Evolutionary conservation across 2,329 filamentous ascomycete species (phyloP).

Genomic region (Scedosporium boydii): DNA sequence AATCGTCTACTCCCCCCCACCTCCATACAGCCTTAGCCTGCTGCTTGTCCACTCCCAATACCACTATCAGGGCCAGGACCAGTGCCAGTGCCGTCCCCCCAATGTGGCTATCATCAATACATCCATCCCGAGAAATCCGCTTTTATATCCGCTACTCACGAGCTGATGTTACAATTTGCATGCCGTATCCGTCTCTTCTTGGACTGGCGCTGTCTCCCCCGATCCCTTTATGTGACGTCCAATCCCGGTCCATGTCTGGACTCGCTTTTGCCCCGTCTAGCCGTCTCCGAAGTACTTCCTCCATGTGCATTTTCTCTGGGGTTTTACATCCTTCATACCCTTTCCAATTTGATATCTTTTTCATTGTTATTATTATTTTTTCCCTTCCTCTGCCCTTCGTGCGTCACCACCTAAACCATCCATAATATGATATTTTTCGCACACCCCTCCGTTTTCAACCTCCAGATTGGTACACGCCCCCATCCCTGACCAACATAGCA

Average conservation of each 20-base stretch:
- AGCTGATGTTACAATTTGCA: too few species aligned
- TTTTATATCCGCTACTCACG: neutral
- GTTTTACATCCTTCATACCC: neutral
- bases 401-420: too few species aligned
- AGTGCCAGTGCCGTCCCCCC: neutral
- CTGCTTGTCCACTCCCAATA: neutral
- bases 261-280: neutral
- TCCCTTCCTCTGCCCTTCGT: neutral
- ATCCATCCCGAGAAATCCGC: neutral
- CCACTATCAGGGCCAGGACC: too few species aligned
- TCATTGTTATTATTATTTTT: neutral
- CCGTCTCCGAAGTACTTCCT: neutral
- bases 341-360: neutral
- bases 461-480: neutral
- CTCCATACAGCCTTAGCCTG: neutral
- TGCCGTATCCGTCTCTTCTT: too few species aligned
- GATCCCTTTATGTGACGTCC: too few species aligned
- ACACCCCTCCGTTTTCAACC: neutral
- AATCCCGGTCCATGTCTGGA: neutral
- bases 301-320: too few species aligned
- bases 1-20: neutral
- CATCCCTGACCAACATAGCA: neutral
- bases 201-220: too few species aligned
- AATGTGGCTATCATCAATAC: neutral
- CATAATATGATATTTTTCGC: neutral